These are phyloP conservation scores for Sequoiadendron giganteum DNA, from an alignment of 75 land plant species.

Conservation along the genomic window DNA sequence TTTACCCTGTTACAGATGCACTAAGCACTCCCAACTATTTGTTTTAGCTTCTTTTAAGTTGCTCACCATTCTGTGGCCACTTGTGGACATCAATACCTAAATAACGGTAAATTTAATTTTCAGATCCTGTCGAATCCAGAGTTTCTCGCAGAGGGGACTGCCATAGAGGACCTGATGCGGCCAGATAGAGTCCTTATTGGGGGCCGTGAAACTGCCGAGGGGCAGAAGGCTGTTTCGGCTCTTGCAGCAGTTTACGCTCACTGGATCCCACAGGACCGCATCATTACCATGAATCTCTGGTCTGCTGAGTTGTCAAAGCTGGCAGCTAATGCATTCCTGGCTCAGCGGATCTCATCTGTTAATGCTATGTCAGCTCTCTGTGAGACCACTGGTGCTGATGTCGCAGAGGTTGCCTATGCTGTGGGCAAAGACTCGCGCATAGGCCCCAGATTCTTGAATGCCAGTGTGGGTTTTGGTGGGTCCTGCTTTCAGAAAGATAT, in stretches of 20 bases:
- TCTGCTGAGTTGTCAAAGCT: conserved; percentile 96
- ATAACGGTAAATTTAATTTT: conserved; percentile 16
- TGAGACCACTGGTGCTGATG: conserved; percentile 89
- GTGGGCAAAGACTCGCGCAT: conserved; percentile 86
- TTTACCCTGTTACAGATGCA: neutral
- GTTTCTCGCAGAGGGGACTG: conserved; percentile 91
- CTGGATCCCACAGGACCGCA: conserved; percentile 81
- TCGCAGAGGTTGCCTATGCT: conserved; percentile 71
- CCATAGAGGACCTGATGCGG: conserved; percentile 62
- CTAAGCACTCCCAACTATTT: neutral
- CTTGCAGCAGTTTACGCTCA: conserved; percentile 78
- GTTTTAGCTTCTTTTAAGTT: neutral
- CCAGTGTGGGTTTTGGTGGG: conserved; percentile 91
- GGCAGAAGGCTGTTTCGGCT: conserved; percentile 63
- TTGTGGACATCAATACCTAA: neutral
- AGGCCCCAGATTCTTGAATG: conserved; percentile 75
- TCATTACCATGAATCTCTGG: conserved; percentile 83
- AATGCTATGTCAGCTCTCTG: conserved; percentile 95
- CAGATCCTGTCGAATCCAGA: conserved; percentile 83
- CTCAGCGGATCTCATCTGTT: conserved; percentile 86
- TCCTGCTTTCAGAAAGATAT: conserved; percentile 96
- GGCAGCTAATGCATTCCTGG: conserved; percentile 90
- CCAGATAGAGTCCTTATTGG: conserved; percentile 89
- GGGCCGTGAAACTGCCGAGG: conserved; percentile 81
- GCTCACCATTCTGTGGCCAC: neutral